Conservation (phyloP, 352 stramenopile genomes). For the Albugo laibachii region DNA sequence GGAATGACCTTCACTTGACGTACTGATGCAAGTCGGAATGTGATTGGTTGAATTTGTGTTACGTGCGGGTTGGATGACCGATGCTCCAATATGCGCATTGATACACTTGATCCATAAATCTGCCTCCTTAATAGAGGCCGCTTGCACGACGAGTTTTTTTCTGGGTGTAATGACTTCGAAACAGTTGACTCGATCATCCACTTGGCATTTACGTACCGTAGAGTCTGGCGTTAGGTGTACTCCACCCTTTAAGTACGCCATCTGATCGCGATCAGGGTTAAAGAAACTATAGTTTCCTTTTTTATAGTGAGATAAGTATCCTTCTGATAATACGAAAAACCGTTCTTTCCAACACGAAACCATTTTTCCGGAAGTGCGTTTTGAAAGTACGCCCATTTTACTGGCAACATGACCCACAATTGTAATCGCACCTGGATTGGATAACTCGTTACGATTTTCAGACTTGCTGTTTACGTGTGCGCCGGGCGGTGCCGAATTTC, state of each 20-base stretch:
- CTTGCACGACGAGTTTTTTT: conserved; percentile 77
- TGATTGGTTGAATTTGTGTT: conserved; percentile 40
- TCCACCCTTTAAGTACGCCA: conserved; percentile 69
- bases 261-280: conserved; percentile 68
- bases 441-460: conserved; percentile 12
- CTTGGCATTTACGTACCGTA: conserved; percentile 63
- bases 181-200: conserved; percentile 75
- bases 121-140: conserved; percentile 55
- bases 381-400: conserved; percentile 73
- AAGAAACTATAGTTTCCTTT: conserved; percentile 61
- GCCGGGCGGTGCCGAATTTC: neutral
- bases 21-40: neutral
- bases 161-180: conserved; percentile 64
- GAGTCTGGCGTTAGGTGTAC: conserved; percentile 60
- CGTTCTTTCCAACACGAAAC: conserved; percentile 77
- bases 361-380: conserved; percentile 72
- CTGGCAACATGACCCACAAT: conserved; percentile 35
- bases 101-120: conserved; percentile 79
- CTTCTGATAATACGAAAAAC: conserved; percentile 72
- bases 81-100: conserved; percentile 39
- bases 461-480: neutral
- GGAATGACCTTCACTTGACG: conserved; percentile 6
- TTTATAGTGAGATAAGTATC: conserved; percentile 76
- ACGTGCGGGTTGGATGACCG: conserved; percentile 23
- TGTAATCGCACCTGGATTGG: neutral